Percentiles rank a stretch among this genome's conserved stretches.
Evolutionary conservation across 176 grass and related monocot genomes (phyloP).

Genomic region (maize (Zea mays)): Zm-B73-REFERENCE-NAM-5.0 NC_050096.1:83759501-83760000

Average conservation of each 20-base stretch:
- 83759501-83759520: too few relatives aligned
- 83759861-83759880: conserved; percentile 37
- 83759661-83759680: background rate
- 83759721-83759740: background rate
- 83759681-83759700: background rate
- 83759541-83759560: background rate
- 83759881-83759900: conserved; percentile 1
- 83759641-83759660: conserved; percentile 45
- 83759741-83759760: conserved; percentile 14
- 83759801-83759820: conserved; percentile 21
- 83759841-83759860: conserved; percentile 42
- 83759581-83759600: conserved; percentile 26
- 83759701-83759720: conserved; percentile 13
- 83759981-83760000: conserved; percentile 35
- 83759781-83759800: background rate
- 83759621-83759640: conserved; percentile 45
- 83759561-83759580: background rate
- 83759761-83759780: background rate
- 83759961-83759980: conserved; percentile 35
- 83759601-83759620: conserved; percentile 22
- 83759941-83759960: conserved; percentile 26
- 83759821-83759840: conserved; percentile 63
- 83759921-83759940: conserved; percentile 28
- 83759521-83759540: too few relatives aligned
- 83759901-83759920: conserved; percentile 27